Evolutionary conservation across 441 rosid genomes (phyloP).

Genomic region (Erodium moschatum): DNA sequence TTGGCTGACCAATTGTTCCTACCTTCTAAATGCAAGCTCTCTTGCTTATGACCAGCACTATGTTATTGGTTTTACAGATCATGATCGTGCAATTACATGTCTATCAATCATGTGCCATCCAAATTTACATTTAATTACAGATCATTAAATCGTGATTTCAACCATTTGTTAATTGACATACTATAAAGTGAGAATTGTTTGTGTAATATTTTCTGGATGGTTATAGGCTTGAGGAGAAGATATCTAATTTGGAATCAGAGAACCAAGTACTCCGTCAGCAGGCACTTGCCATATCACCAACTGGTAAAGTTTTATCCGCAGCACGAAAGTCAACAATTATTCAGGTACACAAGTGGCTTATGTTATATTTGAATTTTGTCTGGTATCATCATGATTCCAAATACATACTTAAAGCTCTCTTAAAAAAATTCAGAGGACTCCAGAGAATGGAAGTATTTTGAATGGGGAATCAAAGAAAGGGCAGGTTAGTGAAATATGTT

Average conservation of each 20-base stretch:
- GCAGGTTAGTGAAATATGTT: conserved; percentile 38
- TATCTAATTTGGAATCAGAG: conserved; percentile 93
- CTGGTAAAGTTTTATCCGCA: conserved; percentile 63
- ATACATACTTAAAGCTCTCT: conserved; percentile 22
- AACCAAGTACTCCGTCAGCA: conserved; percentile 98
- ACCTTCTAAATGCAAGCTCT: no score
- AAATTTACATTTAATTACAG: no score
- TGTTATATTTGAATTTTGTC: background rate
- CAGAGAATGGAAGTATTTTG: conserved; percentile 61
- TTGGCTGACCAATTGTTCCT: no score
- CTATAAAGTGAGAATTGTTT: background rate
- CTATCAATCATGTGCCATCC: no score
- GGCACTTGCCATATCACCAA: conserved; percentile 87
- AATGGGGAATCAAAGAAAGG: conserved; percentile 69
- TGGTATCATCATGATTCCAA: conserved; percentile 14
- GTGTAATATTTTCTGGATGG: background rate
- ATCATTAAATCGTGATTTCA: no score
- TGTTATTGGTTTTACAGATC: no score
- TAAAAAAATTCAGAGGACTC: conserved; percentile 53
- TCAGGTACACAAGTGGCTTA: conserved; percentile 42
- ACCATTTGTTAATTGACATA: background rate
- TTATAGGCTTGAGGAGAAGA: conserved; percentile 78
- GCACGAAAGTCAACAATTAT: conserved; percentile 58
- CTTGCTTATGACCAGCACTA: no score
- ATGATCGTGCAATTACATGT: no score